phyloP scores from a whole-genome alignment of 1,284 basidiomycete species.

The Cystobasidium slooffiae region DNA sequence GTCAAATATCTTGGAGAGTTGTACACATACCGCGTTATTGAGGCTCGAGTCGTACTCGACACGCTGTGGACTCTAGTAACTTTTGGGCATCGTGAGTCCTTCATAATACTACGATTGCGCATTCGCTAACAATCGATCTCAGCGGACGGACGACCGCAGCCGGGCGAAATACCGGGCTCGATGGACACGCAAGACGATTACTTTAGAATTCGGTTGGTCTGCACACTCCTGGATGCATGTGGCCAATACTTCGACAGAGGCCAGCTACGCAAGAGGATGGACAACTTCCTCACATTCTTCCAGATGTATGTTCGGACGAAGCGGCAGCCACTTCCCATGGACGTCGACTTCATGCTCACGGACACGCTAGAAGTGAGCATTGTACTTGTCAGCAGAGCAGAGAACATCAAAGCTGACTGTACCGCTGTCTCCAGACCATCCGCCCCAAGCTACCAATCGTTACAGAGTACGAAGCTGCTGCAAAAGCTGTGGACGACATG shows the following conservation, averaged over 20 bases:
- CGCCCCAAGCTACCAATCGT: constrained; percentile 59
- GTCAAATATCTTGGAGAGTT: constrained; percentile 95
- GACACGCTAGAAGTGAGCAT: constrained; percentile 76
- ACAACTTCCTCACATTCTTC: constrained; percentile 89
- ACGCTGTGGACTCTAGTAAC: constrained; percentile 93
- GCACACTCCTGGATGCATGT: constrained; percentile 89
- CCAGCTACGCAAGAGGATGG: constrained; percentile 84
- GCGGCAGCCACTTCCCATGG: constrained; percentile 79
- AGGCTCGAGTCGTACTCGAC: constrained; percentile 87
- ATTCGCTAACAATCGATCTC: constrained; percentile 30
- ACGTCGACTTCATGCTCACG: constrained; percentile 93
- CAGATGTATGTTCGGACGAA: constrained; percentile 93
- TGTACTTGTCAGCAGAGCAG: constrained; percentile 92
- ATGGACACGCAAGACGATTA: constrained; percentile 94
- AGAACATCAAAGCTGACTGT: constrained; percentile 91
- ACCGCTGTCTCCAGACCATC: constrained; percentile 63
- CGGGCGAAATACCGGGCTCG: constrained; percentile 68
- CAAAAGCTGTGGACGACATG: constrained; percentile 84
- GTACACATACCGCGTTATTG: constrained; percentile 94
- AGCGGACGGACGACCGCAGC: constrained; percentile 89
- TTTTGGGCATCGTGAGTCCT: constrained; percentile 80
- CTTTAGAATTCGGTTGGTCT: constrained; percentile 89
- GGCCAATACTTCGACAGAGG: constrained; percentile 98
- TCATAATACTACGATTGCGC: background rate
- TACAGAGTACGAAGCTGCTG: constrained; percentile 81